phyloP scores from a whole-genome alignment of 345 rosid species.

The Physaria fendleri region DNA sequence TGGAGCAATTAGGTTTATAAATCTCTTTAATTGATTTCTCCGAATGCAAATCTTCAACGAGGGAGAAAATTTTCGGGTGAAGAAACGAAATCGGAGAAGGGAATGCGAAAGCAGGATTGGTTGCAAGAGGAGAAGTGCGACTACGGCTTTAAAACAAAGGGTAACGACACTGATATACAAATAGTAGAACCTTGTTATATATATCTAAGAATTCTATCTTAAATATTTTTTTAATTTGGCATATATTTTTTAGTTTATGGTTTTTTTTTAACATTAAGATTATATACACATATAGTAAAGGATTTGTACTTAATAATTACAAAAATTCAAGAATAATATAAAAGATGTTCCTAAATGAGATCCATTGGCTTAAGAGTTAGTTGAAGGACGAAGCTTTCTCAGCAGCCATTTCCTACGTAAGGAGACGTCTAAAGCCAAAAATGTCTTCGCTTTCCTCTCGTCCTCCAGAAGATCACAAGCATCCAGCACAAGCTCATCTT shows the following conservation, averaged over 20 bases:
- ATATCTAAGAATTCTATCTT: too few species aligned
- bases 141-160: too few species aligned
- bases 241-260: too few species aligned
- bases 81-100: neutral
- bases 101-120: neutral
- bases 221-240: too few species aligned
- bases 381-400: conserved; percentile 55
- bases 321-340: too few species aligned
- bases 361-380: neutral
- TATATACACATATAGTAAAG: too few species aligned
- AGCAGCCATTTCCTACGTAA: conserved; percentile 71
- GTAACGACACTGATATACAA: too few species aligned
- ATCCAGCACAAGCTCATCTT: conserved; percentile 66
- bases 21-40: neutral
- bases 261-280: too few species aligned
- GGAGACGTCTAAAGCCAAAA: conserved; percentile 54
- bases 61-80: neutral
- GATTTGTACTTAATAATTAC: too few species aligned
- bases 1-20: neutral
- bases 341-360: too few species aligned
- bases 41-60: neutral
- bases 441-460: conserved; percentile 69
- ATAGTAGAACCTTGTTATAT: too few species aligned
- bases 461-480: conserved; percentile 85
- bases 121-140: neutral